phyloP scores from a whole-genome alignment of 2,329 filamentous ascomycete genomes.

The Trichophyton schoenleinii region DNA sequence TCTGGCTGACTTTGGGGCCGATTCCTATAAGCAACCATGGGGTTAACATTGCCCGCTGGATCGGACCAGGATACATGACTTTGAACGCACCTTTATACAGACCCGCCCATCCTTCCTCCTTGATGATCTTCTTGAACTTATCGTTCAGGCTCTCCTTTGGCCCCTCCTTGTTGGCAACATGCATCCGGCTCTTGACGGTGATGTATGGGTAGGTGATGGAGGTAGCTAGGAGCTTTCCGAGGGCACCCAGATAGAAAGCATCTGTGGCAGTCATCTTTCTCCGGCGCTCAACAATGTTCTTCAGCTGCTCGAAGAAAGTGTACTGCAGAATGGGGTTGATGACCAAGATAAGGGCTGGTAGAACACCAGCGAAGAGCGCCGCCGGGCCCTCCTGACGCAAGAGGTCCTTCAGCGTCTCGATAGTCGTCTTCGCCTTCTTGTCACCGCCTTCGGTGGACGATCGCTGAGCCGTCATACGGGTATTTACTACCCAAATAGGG shows the following conservation, averaged over 20 bases:
- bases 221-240: constrained; percentile 91
- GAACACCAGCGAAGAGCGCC: constrained; percentile 80
- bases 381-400: constrained; percentile 71
- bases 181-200: constrained; percentile 95
- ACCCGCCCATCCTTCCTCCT: constrained; percentile 80
- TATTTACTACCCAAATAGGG: constrained; percentile 99
- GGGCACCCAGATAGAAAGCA: constrained; percentile 79
- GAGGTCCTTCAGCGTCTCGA: constrained; percentile 68
- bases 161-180: constrained; percentile 68
- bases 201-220: constrained; percentile 96
- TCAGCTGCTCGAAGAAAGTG: constrained; percentile 96
- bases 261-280: constrained; percentile 68
- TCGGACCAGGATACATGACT: background rate
- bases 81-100: constrained; percentile 66
- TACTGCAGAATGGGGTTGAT: constrained; percentile 98
- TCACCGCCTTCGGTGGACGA: constrained; percentile 35
- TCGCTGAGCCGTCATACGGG: constrained; percentile 86
- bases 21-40: constrained; percentile 51
- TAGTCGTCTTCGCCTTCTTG: constrained; percentile 54
- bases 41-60: background rate
- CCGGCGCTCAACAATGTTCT: constrained; percentile 72
- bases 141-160: constrained; percentile 69
- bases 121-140: constrained; percentile 65
- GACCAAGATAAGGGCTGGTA: constrained; percentile 84
- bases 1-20: constrained; percentile 91